phyloP scores from a whole-genome alignment of 768 basidiomycete species.

The Dentipellis fragilis region DNA sequence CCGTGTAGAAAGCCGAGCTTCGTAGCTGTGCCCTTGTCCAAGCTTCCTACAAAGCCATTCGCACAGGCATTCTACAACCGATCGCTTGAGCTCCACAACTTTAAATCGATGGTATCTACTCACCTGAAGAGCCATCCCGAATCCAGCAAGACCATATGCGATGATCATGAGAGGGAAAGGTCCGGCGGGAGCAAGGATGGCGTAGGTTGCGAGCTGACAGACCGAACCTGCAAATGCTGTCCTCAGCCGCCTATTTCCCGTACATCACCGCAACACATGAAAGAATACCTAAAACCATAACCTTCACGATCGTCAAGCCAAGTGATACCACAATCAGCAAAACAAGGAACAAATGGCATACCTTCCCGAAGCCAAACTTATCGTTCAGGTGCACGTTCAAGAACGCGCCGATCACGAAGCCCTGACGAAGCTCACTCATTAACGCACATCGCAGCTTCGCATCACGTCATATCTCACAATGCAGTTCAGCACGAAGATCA shows the following conservation, averaged over 20 bases:
- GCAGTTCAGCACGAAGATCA: slow-evolving; percentile 11
- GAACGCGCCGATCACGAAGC: slow-evolving; percentile 30
- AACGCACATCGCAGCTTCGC: too few species aligned
- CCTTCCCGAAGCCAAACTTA: slow-evolving; percentile 34
- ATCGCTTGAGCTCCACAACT: too few species aligned
- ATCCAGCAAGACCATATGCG: slow-evolving; percentile 32
- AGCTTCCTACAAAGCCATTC: slow-evolving; percentile 33
- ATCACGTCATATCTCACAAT: slow-evolving; percentile 2
- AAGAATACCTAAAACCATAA: neutral
- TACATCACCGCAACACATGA: too few species aligned
- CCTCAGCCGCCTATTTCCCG: too few species aligned
- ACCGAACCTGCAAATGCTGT: slow-evolving; percentile 15
- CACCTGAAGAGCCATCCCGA: slow-evolving; percentile 39
- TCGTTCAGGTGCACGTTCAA: slow-evolving; percentile 29
- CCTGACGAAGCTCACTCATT: slow-evolving; percentile 17
- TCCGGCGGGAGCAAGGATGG: slow-evolving; percentile 29
- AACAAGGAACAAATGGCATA: slow-evolving; percentile 13
- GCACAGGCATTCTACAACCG: slow-evolving; percentile 33
- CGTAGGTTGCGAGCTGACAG: slow-evolving; percentile 22
- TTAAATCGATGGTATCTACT: neutral
- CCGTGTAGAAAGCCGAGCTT: slow-evolving; percentile 20
- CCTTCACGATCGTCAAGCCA: neutral
- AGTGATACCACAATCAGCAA: neutral
- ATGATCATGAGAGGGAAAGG: slow-evolving; percentile 37
- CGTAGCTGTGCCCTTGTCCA: slow-evolving; percentile 25